Evolutionary conservation across 1,284 basidiomycete genomes (phyloP), one percentile per base, ranked within the genome.

Genomic region (Austropuccinia psidii): DNA sequence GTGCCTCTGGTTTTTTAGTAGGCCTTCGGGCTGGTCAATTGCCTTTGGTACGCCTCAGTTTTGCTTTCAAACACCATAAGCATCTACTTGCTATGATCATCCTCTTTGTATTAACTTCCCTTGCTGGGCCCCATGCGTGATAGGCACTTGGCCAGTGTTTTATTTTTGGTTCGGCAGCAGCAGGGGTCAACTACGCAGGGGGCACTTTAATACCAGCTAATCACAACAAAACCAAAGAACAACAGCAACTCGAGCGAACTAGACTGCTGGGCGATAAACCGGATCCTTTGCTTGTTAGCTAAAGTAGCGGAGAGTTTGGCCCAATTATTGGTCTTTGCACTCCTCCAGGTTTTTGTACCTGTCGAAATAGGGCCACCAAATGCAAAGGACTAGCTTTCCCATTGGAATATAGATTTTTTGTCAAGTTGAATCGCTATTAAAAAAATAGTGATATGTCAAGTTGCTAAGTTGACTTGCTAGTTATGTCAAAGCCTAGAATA

Each of bases 1-100:
- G 72, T 66, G 72, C 72, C n/a, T 62, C 72, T n/a, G 72, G 72
- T 29, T 74, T 74, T 27, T 29, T 74, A 49, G 35, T 74, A 13
- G 72, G 72, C 31, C 19, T 74, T 15, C 72, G 72, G 50, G 41
- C 52, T 39, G 72, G 72, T n/a, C 49, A 74, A 1, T 37, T 74
- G 29, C 60, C 72, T 27, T 58, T 50, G 54, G 72, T 74, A 4
- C 57, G 72, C 39, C n/a, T 39, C 27, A 31, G 27, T 17, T 37
- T 57, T 27, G 29, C 50, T 21, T 54, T 17, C n/a, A 9, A 11
- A 9, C n/a, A 45, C 41, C 41, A 45, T 45, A 9, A n/a, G n/a
- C 41, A 45, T 11, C n/a, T n/a, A n/a, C n/a, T n/a, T n/a, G n/a
- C n/a, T n/a, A n/a, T 29, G 17, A 24, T 4, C 17, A 17, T 31